Percentiles rank a stretch among this genome's conserved stretches.
These are phyloP conservation scores for Auxenochlorella pyrenoidosa DNA, from an alignment of 139 green algal genomes.

Conservation along the genomic window DNA sequence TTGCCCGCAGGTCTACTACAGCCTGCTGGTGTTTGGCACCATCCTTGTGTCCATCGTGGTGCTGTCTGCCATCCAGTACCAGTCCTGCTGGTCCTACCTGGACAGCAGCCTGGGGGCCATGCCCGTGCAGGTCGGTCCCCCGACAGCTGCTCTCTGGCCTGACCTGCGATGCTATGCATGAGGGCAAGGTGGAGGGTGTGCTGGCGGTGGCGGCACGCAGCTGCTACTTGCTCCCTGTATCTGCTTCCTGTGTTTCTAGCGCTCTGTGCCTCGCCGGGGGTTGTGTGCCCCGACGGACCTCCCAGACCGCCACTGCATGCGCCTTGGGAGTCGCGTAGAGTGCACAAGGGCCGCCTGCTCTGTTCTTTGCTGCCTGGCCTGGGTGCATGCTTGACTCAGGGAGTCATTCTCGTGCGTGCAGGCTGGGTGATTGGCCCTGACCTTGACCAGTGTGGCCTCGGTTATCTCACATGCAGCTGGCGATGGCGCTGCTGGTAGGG, in stretches of 20 bases:
- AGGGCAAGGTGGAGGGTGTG: too few species aligned
- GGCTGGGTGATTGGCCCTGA: not conserved
- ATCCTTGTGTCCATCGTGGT: not conserved
- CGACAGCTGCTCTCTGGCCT: too few species aligned
- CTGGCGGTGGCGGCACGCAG: too few species aligned
- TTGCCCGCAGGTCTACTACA: not conserved
- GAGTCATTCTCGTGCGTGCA: too few species aligned
- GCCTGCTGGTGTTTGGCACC: not conserved
- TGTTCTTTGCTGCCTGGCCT: not conserved
- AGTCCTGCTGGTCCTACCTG: conserved; percentile 13
- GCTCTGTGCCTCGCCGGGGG: too few species aligned
- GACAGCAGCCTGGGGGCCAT: not conserved
- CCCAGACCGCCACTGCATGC: too few species aligned
- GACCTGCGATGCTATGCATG: too few species aligned
- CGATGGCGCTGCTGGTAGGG: not conserved
- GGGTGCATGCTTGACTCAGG: too few species aligned
- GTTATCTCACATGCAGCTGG: not conserved
- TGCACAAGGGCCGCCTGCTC: not conserved
- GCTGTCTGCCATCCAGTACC: not conserved
- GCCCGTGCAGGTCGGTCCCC: not conserved
- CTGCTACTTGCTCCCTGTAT: too few species aligned
- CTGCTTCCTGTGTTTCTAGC: too few species aligned
- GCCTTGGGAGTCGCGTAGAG: too few species aligned
- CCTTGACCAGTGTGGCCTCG: not conserved
- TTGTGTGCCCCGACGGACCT: too few species aligned